Evolutionary conservation across 2,329 filamentous ascomycete genomes (phyloP).

Genomic region (Periconia macrospinosa): DNA sequence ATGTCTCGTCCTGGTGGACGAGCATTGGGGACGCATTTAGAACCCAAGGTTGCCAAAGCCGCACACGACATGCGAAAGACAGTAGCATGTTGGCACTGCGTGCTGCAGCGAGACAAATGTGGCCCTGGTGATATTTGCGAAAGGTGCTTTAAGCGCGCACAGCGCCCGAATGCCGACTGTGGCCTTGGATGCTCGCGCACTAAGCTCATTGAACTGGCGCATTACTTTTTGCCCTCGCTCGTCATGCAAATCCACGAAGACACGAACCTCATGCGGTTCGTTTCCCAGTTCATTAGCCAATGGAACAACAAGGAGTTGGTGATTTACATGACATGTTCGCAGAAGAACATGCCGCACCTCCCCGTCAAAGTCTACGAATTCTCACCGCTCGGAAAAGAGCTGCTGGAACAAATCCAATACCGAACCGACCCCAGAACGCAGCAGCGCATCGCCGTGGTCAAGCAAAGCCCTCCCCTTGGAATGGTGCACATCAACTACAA

Average conservation of each 20-base stretch:
- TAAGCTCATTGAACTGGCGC: constrained; percentile 48
- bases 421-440: constrained; percentile 41
- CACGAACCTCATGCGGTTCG: constrained; percentile 45
- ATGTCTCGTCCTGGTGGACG: constrained; percentile 39
- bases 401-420: constrained; percentile 48
- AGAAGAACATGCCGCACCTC: constrained; percentile 45
- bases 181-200: constrained; percentile 50
- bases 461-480: constrained; percentile 50
- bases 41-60: constrained; percentile 41
- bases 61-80: constrained; percentile 51
- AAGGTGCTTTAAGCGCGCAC: constrained; percentile 43
- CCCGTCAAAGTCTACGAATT: constrained; percentile 52
- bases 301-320: constrained; percentile 43
- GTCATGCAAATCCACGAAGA: constrained; percentile 48
- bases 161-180: constrained; percentile 42
- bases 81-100: constrained; percentile 53
- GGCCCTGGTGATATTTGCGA: constrained; percentile 43
- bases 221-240: constrained; percentile 48
- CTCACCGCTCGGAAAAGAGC: constrained; percentile 42
- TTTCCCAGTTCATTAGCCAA: constrained; percentile 41
- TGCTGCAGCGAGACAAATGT: constrained; percentile 52
- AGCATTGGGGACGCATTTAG: constrained; percentile 42
- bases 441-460: constrained; percentile 31
- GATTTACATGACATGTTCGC: constrained; percentile 48
- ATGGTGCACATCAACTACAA: constrained; percentile 49